Base-by-base conservation (phyloP, 805 yeast species). In the Jamesozyma spencerorum region DNA sequence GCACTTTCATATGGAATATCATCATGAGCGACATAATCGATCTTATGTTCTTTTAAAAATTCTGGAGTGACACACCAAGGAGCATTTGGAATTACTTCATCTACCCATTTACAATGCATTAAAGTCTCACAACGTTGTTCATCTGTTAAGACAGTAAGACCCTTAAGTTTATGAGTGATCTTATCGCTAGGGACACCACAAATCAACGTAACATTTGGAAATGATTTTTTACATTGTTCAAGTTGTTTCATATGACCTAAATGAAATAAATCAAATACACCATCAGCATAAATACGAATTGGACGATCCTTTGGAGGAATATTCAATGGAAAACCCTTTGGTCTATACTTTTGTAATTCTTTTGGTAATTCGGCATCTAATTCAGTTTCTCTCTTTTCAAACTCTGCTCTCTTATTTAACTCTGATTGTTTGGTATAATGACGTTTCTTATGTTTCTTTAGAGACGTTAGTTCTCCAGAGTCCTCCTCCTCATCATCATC, bases 11-110 rank as follows among this genome's bases (percentile, higher is more conserved):
- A 92, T 1, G 98, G 98, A 47, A 86, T 68, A 62, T 92, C 97
- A 65, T 92, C 98, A 63, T 92, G 98, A 2, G 98, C 98, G 45
- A 90, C 96, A 55, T 86, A 92, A 62, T 92, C 98, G 50, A 92
- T 86, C 40, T 78, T 68, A 63, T 92, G 95, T 51, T 81, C 64
- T 36, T 68, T 68, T 49, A 92, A 64, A 53, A 92, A 92, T 34
- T 81, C 86, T 40, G 86, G 76, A 2, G 87, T 82, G 20, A 92
- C 87, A 51, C 83, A 75, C 98, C 98, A 92, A 12, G 98, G 98
- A 2, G 97, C 95, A 60, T 85, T 70, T 22, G 90, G 87, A 40
- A 92, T 71, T 22, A 92, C 97, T 61, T 92, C 97, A 60, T 92
- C 97, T 18, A 92, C 98, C 98, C 98, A 92, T 53, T 71, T 78